Conservation (phyloP, 495 filamentous ascomycete genomes). For the Annulohypoxylon nitens region DNA sequence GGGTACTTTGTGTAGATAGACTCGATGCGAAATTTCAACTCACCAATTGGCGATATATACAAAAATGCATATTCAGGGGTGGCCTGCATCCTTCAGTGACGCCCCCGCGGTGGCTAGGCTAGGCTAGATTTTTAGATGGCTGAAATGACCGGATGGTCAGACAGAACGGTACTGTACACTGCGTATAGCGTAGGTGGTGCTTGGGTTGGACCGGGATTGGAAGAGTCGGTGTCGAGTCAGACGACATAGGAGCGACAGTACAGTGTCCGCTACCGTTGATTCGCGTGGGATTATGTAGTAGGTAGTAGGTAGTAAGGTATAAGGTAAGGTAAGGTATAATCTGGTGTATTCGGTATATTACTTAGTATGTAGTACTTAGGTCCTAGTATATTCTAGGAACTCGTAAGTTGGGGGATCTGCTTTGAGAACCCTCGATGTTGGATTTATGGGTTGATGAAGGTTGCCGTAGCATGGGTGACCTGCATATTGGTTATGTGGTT, state of each 20-base stretch:
- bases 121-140: conserved; percentile 4
- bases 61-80: conserved; percentile 61
- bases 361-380: neutral
- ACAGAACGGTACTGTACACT: conserved; percentile 17
- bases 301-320: no score
- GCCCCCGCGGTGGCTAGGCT: conserved; percentile 38
- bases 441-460: conserved; percentile 16
- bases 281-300: conserved; percentile 11
- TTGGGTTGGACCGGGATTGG: conserved; percentile 30
- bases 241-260: conserved; percentile 25
- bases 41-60: conserved; percentile 65
- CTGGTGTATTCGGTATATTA: conserved; percentile 2
- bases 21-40: conserved; percentile 51
- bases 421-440: neutral
- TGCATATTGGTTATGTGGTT: conserved; percentile 19
- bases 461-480: conserved; percentile 23
- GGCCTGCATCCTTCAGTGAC: conserved; percentile 52
- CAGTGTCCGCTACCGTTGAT: neutral
- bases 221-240: conserved; percentile 48
- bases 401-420: conserved; percentile 1
- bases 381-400: neutral
- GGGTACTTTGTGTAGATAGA: conserved; percentile 39
- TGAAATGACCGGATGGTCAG: conserved; percentile 31
- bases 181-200: conserved; percentile 13
- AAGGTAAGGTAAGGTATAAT: no score